phyloP scores from a whole-genome alignment of 1,139 yeast genomes.

The Saccharomyces hybrid region DNA sequence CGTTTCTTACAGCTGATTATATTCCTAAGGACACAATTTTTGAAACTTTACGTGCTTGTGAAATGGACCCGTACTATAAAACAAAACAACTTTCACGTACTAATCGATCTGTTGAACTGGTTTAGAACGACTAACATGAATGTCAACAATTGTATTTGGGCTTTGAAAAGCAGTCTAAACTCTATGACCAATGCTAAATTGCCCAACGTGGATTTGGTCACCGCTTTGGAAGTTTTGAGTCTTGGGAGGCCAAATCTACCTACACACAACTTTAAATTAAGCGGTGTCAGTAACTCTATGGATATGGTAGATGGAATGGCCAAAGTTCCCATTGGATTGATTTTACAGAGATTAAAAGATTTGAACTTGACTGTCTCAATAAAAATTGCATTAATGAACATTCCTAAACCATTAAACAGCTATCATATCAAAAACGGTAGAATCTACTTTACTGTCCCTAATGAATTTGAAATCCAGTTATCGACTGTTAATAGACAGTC shows the following conservation, averaged over 20 bases:
- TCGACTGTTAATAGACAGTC: constrained; percentile 65
- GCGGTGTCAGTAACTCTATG: constrained; percentile 18
- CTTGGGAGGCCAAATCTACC: constrained; percentile 74
- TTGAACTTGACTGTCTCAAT: constrained; percentile 69
- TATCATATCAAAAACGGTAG: constrained; percentile 71
- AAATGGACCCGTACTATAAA: constrained; percentile 70
- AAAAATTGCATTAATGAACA: constrained; percentile 60
- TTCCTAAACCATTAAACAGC: constrained; percentile 58
- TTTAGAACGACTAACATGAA: constrained; percentile 72
- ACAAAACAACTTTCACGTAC: constrained; percentile 58
- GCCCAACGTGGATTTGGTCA: constrained; percentile 81
- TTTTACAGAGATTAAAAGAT: constrained; percentile 57
- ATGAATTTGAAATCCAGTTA: constrained; percentile 63
- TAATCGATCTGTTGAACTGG: constrained; percentile 86
- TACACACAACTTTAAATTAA: constrained; percentile 40
- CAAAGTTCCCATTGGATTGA: constrained; percentile 49
- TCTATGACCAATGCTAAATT: constrained; percentile 75
- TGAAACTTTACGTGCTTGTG: constrained; percentile 72
- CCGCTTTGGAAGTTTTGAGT: constrained; percentile 78
- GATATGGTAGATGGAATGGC: constrained; percentile 34
- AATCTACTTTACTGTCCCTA: constrained; percentile 54
- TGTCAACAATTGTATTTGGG: constrained; percentile 57
- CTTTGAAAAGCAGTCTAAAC: constrained; percentile 51
- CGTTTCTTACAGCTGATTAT: constrained; percentile 62
- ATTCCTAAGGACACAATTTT: constrained; percentile 67